Percentiles rank a stretch among this genome's conserved stretches.
Evolutionary conservation across 2,329 filamentous ascomycete species (phyloP).

Genomic region (Orbilia blumenaviensis): DNA sequence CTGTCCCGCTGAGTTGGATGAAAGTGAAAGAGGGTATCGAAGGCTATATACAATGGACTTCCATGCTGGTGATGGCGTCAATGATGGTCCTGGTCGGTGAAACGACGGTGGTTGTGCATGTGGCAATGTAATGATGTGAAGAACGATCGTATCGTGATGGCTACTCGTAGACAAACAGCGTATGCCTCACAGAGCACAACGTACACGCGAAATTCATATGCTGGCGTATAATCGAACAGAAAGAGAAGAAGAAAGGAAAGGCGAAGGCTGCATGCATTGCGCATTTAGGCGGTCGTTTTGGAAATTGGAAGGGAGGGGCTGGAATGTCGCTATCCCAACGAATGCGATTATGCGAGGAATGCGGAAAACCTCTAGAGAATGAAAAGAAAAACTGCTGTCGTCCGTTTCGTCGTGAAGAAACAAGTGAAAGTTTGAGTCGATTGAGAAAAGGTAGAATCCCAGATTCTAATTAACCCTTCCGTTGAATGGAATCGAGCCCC

Average conservation of each 20-base stretch:
- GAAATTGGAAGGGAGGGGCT: not conserved
- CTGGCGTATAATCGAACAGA: not conserved
- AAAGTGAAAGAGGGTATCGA: constrained; percentile 27
- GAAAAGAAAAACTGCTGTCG: not conserved
- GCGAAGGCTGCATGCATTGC: constrained; percentile 9
- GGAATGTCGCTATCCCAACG: constrained; percentile 27
- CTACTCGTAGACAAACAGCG: constrained; percentile 1
- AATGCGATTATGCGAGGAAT: constrained; percentile 43
- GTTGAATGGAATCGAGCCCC: not conserved
- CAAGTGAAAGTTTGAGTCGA: not conserved
- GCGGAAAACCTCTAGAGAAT: constrained; percentile 1
- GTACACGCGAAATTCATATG: not conserved
- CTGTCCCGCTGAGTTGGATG: constrained; percentile 29
- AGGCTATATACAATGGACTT: constrained; percentile 40
- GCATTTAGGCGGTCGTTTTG: constrained; percentile 1
- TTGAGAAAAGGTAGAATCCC: not conserved
- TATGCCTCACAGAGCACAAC: not conserved
- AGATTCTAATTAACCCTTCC: not conserved
- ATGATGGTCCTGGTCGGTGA: not conserved
- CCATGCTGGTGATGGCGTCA: not conserved
- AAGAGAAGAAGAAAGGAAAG: not conserved
- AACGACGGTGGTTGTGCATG: not conserved
- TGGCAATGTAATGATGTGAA: not conserved
- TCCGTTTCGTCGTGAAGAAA: not conserved
- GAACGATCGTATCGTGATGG: not conserved